Percentiles rank a stretch among this genome's conserved stretches.
These are phyloP conservation scores for Haplographium delicatum DNA, from an alignment of 495 filamentous ascomycete species.

Conservation along the genomic window DNA sequence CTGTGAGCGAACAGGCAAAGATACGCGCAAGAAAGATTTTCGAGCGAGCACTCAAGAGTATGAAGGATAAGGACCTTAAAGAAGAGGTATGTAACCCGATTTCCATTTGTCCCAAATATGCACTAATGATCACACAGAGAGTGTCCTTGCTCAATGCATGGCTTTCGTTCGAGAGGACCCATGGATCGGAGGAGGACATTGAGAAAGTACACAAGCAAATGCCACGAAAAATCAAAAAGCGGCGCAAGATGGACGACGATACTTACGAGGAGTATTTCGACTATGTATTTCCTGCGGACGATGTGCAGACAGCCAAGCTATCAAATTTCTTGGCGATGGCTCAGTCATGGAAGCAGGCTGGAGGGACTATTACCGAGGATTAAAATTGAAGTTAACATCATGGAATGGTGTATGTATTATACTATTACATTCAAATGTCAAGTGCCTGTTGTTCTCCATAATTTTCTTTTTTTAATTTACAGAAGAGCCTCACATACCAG, in stretches of 20 bases:
- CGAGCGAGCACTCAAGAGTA: slow-evolving; percentile 75
- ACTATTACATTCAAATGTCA: too few relatives aligned
- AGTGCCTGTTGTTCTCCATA: too few relatives aligned
- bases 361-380: slow-evolving; percentile 26
- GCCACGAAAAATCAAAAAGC: slow-evolving; percentile 90
- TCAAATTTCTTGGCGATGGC: slow-evolving; percentile 80
- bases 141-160: slow-evolving; percentile 86
- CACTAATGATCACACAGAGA: slow-evolving; percentile 46
- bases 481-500: too few relatives aligned
- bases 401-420: too few relatives aligned
- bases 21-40: slow-evolving; percentile 76
- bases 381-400: not conserved
- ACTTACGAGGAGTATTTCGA: slow-evolving; percentile 97
- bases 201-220: slow-evolving; percentile 84
- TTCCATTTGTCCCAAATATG: not conserved
- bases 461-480: too few relatives aligned
- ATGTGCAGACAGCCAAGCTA: slow-evolving; percentile 78
- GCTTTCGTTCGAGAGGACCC: slow-evolving; percentile 82
- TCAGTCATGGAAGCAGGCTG: slow-evolving; percentile 79
- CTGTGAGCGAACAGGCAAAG: slow-evolving; percentile 80
- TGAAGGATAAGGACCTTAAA: slow-evolving; percentile 90
- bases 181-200: slow-evolving; percentile 71
- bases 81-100: slow-evolving; percentile 58
- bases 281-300: slow-evolving; percentile 95
- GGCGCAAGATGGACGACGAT: slow-evolving; percentile 90